Percentiles rank a stretch among this genome's conserved stretches.
phyloP scores from a whole-genome alignment of 1,139 yeast genomes.

The Protomyces macrosporus region DNA sequence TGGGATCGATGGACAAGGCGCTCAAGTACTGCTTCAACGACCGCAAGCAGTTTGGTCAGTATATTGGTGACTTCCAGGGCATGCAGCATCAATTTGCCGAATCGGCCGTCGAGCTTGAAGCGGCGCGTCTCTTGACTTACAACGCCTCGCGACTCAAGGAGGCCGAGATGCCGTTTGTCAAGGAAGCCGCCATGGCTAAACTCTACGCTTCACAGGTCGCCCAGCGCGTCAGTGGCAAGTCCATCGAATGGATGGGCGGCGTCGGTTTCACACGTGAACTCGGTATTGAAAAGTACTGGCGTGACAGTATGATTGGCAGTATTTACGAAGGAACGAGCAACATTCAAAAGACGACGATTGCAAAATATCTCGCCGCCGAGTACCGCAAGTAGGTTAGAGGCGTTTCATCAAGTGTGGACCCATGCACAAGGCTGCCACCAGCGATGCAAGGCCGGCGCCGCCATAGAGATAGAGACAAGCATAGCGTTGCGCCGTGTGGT shows the following conservation, averaged over 20 bases:
- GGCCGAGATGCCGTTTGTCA: constrained; percentile 37
- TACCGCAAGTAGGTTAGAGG: neutral
- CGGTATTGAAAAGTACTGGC: constrained; percentile 43
- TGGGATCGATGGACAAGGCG: constrained; percentile 45
- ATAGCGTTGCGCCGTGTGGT: neutral
- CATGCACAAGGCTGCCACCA: neutral
- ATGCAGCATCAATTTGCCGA: constrained; percentile 47
- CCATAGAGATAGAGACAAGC: neutral
- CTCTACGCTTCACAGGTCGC: constrained; percentile 44
- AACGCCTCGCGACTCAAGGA: constrained; percentile 47
- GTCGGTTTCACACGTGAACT: constrained; percentile 47
- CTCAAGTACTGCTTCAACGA: constrained; percentile 43
- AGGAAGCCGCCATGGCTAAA: constrained; percentile 48
- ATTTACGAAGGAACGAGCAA: constrained; percentile 47
- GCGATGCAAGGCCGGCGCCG: neutral
- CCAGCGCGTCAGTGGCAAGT: constrained; percentile 42
- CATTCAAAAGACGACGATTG: constrained; percentile 46
- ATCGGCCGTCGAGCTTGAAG: constrained; percentile 46
- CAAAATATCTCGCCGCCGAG: constrained; percentile 34
- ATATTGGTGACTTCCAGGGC: constrained; percentile 46
- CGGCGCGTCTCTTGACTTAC: constrained; percentile 44
- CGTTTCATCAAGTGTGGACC: neutral
- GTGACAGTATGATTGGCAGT: constrained; percentile 47
- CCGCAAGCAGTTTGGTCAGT: constrained; percentile 45
- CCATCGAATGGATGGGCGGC: constrained; percentile 49